Conservation (phyloP, 73 alveolate genomes). For the Blepharisma japonicum region DNA sequence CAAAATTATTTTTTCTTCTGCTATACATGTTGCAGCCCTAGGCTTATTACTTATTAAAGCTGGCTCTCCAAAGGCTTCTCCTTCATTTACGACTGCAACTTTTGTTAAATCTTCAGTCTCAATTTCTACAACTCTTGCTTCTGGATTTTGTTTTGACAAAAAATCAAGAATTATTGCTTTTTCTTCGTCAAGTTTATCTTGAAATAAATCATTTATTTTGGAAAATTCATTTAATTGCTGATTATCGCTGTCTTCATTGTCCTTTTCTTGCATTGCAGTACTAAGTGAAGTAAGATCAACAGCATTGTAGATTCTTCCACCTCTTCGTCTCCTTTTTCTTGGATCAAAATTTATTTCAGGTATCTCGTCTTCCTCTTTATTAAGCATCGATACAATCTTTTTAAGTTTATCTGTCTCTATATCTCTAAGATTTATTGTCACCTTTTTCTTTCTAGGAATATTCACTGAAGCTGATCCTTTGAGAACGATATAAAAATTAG, state of each 20-base stretch:
- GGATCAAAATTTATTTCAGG: no score
- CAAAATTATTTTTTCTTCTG: background rate
- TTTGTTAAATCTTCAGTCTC: background rate
- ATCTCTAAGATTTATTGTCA: background rate
- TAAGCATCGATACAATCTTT: background rate
- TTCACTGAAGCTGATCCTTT: background rate
- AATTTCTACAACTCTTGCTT: background rate
- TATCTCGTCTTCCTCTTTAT: no score
- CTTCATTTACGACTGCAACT: background rate
- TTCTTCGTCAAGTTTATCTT: no score
- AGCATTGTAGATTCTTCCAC: no score
- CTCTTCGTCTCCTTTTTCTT: no score
- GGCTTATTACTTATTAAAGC: slow-evolving; percentile 27
- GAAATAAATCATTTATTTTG: no score
- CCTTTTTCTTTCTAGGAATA: background rate
- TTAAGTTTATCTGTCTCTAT: background rate
- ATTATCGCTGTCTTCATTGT: no score
- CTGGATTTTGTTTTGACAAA: background rate
- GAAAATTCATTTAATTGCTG: no score
- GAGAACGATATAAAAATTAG: background rate
- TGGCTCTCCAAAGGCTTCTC: background rate
- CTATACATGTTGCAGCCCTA: background rate
- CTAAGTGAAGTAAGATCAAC: no score
- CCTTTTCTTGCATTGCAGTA: no score
- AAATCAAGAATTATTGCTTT: background rate